These are phyloP conservation scores for Lentinus brumalis DNA, from an alignment of 768 basidiomycete genomes.

Conservation along the genomic window DNA sequence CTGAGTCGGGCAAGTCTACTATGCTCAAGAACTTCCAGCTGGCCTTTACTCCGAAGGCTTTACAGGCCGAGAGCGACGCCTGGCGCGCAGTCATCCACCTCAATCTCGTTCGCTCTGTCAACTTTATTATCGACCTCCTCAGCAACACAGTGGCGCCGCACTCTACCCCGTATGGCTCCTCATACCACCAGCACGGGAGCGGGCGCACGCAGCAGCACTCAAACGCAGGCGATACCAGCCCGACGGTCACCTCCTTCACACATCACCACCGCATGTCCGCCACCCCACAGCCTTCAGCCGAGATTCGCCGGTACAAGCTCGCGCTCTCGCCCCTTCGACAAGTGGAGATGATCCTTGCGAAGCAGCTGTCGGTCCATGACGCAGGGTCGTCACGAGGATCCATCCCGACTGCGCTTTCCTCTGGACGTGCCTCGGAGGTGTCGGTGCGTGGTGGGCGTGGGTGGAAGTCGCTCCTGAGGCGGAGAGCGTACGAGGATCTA, in stretches of 20 bases:
- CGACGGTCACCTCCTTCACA: constrained; percentile 7
- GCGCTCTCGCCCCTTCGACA: constrained; percentile 55
- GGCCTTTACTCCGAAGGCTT: constrained; percentile 59
- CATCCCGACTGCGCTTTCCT: constrained; percentile 9
- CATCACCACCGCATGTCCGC: constrained; percentile 9
- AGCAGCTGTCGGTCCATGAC: constrained; percentile 40
- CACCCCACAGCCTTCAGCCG: constrained; percentile 23
- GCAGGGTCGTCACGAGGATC: background rate
- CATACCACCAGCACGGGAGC: constrained; percentile 3
- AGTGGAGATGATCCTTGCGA: constrained; percentile 54
- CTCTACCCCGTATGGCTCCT: background rate
- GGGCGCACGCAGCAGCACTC: background rate
- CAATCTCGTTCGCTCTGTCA: constrained; percentile 61
- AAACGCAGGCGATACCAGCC: constrained; percentile 4
- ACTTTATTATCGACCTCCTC: constrained; percentile 45
- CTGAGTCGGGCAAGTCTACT: constrained; percentile 70
- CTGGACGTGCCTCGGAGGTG: constrained; percentile 49
- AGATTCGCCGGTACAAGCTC: constrained; percentile 48
- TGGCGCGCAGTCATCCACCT: constrained; percentile 72
- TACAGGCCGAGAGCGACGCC: constrained; percentile 54
- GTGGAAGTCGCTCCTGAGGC: constrained; percentile 50
- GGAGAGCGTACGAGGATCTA: constrained; percentile 9
- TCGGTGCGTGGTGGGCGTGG: constrained; percentile 47
- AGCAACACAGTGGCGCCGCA: constrained; percentile 8
- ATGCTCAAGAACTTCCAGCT: constrained; percentile 69